Evolutionary conservation across 2,329 filamentous ascomycete genomes (phyloP), one percentile per base, ranked within the genome.

Genomic region (Amauroascus verrucosus): DNA sequence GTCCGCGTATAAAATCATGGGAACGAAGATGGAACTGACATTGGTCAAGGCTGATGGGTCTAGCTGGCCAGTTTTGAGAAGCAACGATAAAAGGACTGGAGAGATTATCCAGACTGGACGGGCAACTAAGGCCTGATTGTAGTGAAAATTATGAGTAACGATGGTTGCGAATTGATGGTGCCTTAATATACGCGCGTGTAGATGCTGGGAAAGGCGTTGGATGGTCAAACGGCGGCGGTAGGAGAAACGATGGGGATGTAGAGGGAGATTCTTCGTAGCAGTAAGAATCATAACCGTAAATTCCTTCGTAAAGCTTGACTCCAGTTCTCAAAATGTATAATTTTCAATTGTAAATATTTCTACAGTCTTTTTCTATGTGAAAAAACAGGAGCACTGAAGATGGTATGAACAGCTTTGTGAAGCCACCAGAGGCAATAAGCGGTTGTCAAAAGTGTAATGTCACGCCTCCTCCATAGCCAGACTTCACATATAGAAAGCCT

Each of bases 51-150:
- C 83, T 1, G 85, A 90, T 62, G 85, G 83, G 9, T 77, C 78
- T 40, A 86, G 87, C 64, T 96, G 90, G 90, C 86, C 89, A 32
- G 86, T 93, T 4, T 71, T 96, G 63, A 79, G 88, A 56, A 85
- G 82, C 55, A 87, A 93, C 62, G 88, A 95, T 62, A 77, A 73
- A 59, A 75, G 74, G 60, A 82, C 80, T 2, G 83, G 83, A 2
- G 86, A 95, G 72, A 95, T 95, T 62, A 82, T 97, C 59, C 93
- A 98, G 71, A 77, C 94, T 58, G 93, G 93, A 13, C 78, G 83
- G 59, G 89, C 93, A 48, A 88, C 84, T 32, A 75, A 78, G 54
- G 75, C 74, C 53, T 58, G 52, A 58, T 3, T 3, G 26, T 33
- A 24, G 33, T 11, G 35, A 16, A 35, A 7, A 5, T 5, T 13